These are phyloP conservation scores for Eleusine indica DNA, from an alignment of 176 grass and related monocot species.

Conservation along the genomic window DNA sequence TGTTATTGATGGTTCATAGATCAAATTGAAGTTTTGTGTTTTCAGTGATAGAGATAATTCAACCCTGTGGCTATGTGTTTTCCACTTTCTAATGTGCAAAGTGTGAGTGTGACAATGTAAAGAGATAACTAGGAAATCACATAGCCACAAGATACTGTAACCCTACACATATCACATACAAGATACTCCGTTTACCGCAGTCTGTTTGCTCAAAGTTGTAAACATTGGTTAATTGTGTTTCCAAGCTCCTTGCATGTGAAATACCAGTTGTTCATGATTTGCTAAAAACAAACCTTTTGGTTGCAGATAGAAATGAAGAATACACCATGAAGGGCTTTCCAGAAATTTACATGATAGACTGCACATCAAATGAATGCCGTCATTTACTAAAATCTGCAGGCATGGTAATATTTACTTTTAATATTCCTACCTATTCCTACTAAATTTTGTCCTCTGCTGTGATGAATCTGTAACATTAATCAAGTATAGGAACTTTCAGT, in stretches of 20 bases:
- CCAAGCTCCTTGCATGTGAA: conserved; percentile 26
- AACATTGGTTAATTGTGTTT: conserved; percentile 19
- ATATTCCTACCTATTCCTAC: neutral
- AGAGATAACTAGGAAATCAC: conserved; percentile 23
- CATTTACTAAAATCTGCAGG: conserved; percentile 61
- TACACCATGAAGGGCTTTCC: conserved; percentile 58
- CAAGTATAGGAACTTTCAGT: conserved; percentile 11
- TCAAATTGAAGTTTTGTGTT: conserved; percentile 29
- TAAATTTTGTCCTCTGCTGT: conserved; percentile 18
- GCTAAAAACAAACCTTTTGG: conserved; percentile 33
- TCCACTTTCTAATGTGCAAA: neutral
- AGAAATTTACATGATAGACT: conserved; percentile 83
- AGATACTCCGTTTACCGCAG: conserved; percentile 14
- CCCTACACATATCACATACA: conserved; percentile 5
- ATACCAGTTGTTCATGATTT: conserved; percentile 21
- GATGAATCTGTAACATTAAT: neutral
- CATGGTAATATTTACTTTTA: conserved; percentile 62
- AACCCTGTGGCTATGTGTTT: neutral
- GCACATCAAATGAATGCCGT: conserved; percentile 73
- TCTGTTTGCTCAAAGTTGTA: conserved; percentile 1
- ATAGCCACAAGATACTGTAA: neutral
- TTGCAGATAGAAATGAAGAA: conserved; percentile 56
- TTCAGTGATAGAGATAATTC: conserved; percentile 5
- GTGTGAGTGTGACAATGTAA: neutral
- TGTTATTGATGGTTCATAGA: neutral